Percentiles rank a stretch among this genome's conserved stretches.
Conservation (phyloP, 78 protist genomes). For the Planoprotostelium fungivorum region DNA sequence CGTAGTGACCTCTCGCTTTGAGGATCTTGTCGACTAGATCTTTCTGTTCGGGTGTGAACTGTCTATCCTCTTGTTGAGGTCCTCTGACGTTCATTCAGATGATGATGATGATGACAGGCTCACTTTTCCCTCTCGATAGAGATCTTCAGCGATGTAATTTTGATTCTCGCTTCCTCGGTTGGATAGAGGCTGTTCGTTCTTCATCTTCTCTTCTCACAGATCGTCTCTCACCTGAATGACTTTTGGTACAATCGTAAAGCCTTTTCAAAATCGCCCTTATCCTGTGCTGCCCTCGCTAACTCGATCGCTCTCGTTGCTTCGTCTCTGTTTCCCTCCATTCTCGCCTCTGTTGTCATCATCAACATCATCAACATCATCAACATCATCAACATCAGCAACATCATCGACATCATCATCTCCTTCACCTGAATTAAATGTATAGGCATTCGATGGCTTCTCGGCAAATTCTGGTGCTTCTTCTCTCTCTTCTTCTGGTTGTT, state of each 20-base stretch:
- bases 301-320: slow-evolving; percentile 56
- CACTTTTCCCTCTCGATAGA: not conserved
- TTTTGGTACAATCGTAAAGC: not conserved
- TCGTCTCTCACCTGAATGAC: not conserved
- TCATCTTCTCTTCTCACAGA: not conserved
- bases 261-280: not conserved
- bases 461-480: too few relatives aligned
- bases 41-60: slow-evolving; percentile 41
- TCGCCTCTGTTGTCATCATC: too few relatives aligned
- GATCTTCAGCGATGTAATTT: not conserved
- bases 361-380: too few relatives aligned
- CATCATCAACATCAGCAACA: too few relatives aligned
- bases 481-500: too few relatives aligned
- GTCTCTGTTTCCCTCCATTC: slow-evolving; percentile 63
- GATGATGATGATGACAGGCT: not conserved
- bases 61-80: slow-evolving; percentile 14
- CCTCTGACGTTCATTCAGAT: not conserved
- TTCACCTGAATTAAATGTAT: too few relatives aligned
- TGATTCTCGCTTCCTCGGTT: not conserved
- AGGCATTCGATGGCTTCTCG: too few relatives aligned
- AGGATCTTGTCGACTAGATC: slow-evolving; percentile 27
- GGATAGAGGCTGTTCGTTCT: not conserved
- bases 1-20: slow-evolving; percentile 29
- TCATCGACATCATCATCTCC: too few relatives aligned
- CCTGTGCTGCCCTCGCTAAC: slow-evolving; percentile 16